phyloP scores from a whole-genome alignment of 2,329 filamentous ascomycete genomes.

The Pseudocercospora cruenta region DNA sequence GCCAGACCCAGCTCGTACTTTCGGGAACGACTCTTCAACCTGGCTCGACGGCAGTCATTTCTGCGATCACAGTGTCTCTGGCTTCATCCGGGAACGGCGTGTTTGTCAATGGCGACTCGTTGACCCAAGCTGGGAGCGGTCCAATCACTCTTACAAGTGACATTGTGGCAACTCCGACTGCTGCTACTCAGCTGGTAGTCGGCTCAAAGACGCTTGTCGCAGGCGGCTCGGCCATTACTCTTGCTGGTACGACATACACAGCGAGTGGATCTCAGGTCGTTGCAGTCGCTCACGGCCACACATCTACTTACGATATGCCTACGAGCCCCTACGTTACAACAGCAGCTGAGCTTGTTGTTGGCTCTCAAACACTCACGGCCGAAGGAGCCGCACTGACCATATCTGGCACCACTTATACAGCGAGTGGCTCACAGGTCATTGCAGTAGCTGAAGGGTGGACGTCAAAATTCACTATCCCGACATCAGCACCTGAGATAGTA shows the following conservation, averaged over 20 bases:
- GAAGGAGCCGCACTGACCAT: neutral
- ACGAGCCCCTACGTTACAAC: neutral
- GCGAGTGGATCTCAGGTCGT: slow-evolving; percentile 15
- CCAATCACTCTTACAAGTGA: slow-evolving; percentile 15
- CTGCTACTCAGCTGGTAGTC: slow-evolving; percentile 11
- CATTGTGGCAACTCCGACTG: slow-evolving; percentile 16
- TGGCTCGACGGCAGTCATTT: slow-evolving; percentile 16
- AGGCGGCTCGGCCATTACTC: slow-evolving; percentile 14
- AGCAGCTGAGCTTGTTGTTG: neutral
- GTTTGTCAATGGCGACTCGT: slow-evolving; percentile 12
- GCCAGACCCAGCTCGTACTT: slow-evolving; percentile 12
- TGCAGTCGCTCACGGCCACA: neutral
- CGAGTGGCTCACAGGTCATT: slow-evolving; percentile 13
- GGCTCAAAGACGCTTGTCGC: slow-evolving; percentile 24
- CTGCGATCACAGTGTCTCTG: slow-evolving; percentile 19
- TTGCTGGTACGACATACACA: slow-evolving; percentile 22
- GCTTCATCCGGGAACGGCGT: slow-evolving; percentile 5
- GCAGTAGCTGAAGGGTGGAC: neutral
- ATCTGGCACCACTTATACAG: slow-evolving; percentile 10
- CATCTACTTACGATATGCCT: slow-evolving; percentile 5
- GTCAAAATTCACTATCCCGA: neutral
- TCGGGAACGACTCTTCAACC: slow-evolving; percentile 17
- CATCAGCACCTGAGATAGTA: neutral
- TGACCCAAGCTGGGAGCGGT: neutral
- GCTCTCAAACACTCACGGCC: neutral